Evolutionary conservation across 1,284 basidiomycete species (phyloP), one percentile per base, ranked within the genome.

Genomic region (Hortiboletus rubellus): DNA sequence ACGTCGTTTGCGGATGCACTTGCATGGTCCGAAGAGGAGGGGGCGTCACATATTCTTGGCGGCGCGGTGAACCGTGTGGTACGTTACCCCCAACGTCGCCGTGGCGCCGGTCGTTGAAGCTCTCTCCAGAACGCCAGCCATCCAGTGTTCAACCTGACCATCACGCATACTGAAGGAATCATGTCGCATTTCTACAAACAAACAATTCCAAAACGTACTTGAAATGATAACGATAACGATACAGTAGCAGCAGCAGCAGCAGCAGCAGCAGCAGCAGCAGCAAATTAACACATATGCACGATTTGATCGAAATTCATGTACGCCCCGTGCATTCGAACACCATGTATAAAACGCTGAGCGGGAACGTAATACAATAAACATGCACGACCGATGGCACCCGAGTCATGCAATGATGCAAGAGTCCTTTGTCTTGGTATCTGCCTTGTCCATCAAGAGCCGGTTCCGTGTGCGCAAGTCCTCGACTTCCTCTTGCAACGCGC

Each of bases 91-190:
- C 43, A 30, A 8, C 9, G 9, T 43, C 38, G n/a, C n/a, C 9
- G 38, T 38, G 24, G 7, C 4, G 22, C 34, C 14, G 18, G 12
- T 31, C 31, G 15, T 41, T 37, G 6, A 54, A 22, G 14, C 2
- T 1, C 18, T 5, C 8, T 15, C 22, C 63, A 94, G 91, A 96
- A 96, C 66, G 91, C 92, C 2, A 93, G 91, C 0, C 91, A 94
- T 63, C 93, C 94, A 0, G 65, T 96, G n/a, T 91, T 94, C 72
- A 94, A 94, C 65, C 72, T 96, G 44, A 89, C 91, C 0, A 81
- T 87, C 7, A 86, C 89, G 1, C 86, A 93, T 65, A 76, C 86
- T 2, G 83, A 90, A 63, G 82, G 74, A 0, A 83, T 95, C 40
- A 84, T 93, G 81, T 76, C 80, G 7, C 79, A 92, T 73, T 94